Conservation (phyloP, 176 grass and related monocot genomes). For the Stipa capillata region DNA sequence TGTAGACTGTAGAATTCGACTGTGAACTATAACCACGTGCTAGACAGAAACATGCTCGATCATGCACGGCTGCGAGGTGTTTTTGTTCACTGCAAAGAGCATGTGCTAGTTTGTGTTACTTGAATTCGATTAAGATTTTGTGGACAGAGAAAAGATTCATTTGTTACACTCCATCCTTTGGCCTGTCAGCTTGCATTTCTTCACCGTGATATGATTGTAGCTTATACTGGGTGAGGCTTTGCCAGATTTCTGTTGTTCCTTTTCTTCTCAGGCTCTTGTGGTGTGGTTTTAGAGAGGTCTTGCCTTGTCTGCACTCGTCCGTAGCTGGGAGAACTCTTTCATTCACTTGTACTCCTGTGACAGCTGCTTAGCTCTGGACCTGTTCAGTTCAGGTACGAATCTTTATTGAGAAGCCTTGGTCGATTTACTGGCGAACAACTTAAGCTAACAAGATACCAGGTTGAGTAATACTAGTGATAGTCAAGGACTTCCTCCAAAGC, state of each 20-base stretch:
- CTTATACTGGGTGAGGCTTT: not conserved
- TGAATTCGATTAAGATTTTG: conserved; percentile 42
- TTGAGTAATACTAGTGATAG: too few relatives aligned
- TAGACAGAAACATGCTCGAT: conserved; percentile 10
- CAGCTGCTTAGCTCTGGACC: not conserved
- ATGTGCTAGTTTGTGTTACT: conserved; percentile 14
- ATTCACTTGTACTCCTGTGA: not conserved
- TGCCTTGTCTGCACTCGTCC: not conserved
- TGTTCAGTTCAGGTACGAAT: not conserved
- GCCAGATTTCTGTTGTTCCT: not conserved
- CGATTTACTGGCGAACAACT: not conserved
- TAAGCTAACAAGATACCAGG: not conserved
- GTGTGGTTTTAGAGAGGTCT: not conserved
- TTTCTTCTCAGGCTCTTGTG: not conserved
- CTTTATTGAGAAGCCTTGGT: not conserved
- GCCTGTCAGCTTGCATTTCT: not conserved
- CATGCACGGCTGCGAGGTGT: not conserved
- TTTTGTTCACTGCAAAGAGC: conserved; percentile 13
- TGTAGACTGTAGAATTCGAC: conserved; percentile 35
- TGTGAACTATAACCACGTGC: conserved; percentile 20
- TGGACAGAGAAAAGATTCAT: conserved; percentile 15
- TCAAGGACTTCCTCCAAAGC: too few relatives aligned
- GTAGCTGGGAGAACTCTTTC: too few relatives aligned
- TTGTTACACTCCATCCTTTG: not conserved
- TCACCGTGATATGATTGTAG: not conserved